Percentiles rank a stretch among this genome's conserved stretches.
Conservation (phyloP, 2,329 filamentous ascomycete species). For the Endothia cerciana region DNA sequence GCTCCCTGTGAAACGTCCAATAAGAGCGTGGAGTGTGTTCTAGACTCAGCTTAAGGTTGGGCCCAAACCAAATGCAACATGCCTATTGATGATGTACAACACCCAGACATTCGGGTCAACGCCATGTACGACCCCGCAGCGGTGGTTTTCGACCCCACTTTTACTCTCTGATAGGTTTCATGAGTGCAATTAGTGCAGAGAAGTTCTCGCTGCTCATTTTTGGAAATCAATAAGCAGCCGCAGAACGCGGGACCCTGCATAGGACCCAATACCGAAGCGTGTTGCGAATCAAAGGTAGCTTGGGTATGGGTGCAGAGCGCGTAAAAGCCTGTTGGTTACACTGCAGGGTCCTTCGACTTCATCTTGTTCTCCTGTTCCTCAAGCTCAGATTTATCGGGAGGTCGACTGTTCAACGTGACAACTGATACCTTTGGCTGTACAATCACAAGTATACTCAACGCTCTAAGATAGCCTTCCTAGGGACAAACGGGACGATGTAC, state of each 20-base stretch:
- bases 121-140: constrained; percentile 8
- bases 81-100: constrained; percentile 21
- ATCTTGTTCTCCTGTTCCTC: constrained; percentile 4
- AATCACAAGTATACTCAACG: no score
- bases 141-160: background rate
- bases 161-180: background rate
- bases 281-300: background rate
- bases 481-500: no score
- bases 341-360: background rate
- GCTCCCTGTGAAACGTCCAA: background rate
- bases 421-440: background rate
- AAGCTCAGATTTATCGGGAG: constrained; percentile 2
- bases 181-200: background rate
- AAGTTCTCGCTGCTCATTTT: background rate
- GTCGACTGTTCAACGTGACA: background rate
- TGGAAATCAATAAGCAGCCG: background rate
- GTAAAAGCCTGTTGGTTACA: background rate
- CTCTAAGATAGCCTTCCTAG: no score
- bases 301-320: background rate
- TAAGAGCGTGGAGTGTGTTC: background rate
- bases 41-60: background rate
- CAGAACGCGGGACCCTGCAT: background rate
- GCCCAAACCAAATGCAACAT: constrained; percentile 13
- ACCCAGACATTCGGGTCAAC: constrained; percentile 16
- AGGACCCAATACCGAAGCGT: background rate